Base-by-base conservation (phyloP, 768 basidiomycete genomes). In the Boletellus sp. region DNA sequence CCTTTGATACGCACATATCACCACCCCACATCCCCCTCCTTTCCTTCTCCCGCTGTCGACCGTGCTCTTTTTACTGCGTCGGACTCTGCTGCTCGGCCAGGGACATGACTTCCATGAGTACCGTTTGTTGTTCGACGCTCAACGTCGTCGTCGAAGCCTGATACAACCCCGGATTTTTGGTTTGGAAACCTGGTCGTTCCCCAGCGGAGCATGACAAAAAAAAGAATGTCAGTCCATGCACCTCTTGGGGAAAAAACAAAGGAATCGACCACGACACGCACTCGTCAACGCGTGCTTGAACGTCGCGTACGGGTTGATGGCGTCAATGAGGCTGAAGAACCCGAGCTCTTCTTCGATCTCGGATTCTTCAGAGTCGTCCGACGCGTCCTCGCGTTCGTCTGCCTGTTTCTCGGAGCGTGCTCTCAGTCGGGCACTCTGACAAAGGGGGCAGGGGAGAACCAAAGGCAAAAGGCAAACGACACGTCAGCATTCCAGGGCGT, bases 81-180 rank as follows among this genome's bases (percentile, higher is more conserved):
- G 45, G 48, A n/a, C 33, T 48, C 23, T 58, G 61, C 12, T 56
- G 23, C 56, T 86, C 85, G 24, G 87, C 87, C 62, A 78, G 73
- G 45, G 77, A 74, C 87, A 91, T 89, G 51, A 90, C 80, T 62
- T 93, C 90, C 87, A 91, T 91, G 49, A 92, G 76, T 47, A 84
- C 61, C 2, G 87, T 85, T 65, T 90, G 89, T 58, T 87, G 84
- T 20, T 92, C 90, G 37, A 87, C 75, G 48, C 73, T 75, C 55
- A 93, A 75, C 22, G 72, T 72, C 6, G 88, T 88, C 37, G 88
- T 91, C 15, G 83, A 81, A 13, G 78, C 76, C 62, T 88, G 86
- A 66, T 92, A 90, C 42, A 76, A 9, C 4, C 74, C 69, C 2
- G 73, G 69, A 57, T 90, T 90, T 65, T 84, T 79, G 73, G 75